phyloP scores from a whole-genome alignment of 148 eudicot genomes.

The Vaccinium vitisidaea region DNA sequence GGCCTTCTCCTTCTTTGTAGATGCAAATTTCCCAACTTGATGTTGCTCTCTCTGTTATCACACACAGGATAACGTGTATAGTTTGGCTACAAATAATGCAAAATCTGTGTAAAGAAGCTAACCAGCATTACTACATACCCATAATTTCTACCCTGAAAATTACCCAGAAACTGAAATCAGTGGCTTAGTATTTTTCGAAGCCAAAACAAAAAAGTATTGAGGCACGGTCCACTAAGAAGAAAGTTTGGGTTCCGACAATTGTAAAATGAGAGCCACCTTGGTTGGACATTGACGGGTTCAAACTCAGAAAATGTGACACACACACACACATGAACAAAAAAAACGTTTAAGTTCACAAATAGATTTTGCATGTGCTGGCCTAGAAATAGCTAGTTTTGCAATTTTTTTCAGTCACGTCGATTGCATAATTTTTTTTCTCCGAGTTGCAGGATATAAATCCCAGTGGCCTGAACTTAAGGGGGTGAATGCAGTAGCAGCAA shows the following conservation, averaged over 20 bases:
- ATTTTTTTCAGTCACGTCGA: not conserved
- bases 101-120: not conserved
- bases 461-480: slow-evolving; percentile 7
- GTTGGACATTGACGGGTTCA: not conserved
- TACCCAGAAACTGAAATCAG: not conserved
- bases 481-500: not conserved
- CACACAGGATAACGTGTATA: not conserved
- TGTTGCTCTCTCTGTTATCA: not conserved
- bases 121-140: too few relatives aligned
- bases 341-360: not conserved
- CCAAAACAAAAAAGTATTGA: not conserved
- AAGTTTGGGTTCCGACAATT: not conserved
- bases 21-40: not conserved
- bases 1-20: not conserved
- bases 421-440: not conserved
- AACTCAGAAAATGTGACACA: not conserved
- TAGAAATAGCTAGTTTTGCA: not conserved
- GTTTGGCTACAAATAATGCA: not conserved
- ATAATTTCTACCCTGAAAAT: too few relatives aligned
- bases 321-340: not conserved
- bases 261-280: not conserved
- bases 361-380: not conserved
- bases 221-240: not conserved
- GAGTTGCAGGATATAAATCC: not conserved
- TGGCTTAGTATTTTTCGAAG: not conserved